Conservation (phyloP, 2,329 filamentous ascomycete species). For the Escovopsis sp. region DNA sequence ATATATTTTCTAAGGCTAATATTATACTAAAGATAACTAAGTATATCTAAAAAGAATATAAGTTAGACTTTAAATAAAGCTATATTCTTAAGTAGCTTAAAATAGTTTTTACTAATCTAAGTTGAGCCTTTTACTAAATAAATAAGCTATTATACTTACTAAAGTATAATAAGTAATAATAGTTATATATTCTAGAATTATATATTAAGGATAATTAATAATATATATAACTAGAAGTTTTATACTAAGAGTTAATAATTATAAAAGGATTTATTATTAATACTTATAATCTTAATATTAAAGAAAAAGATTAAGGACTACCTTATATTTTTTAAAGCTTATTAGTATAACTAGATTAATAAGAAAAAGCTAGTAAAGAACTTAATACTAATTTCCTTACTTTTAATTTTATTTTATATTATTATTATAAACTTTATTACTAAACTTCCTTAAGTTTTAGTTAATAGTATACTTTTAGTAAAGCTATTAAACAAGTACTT, state of each 20-base stretch:
- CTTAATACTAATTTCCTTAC: no score
- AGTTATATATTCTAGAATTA: not conserved
- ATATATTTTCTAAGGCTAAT: not conserved
- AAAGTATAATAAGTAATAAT: not conserved
- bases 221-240: not conserved
- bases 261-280: not conserved
- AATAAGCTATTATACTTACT: not conserved
- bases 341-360: no score
- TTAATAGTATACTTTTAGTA: no score
- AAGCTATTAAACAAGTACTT: no score
- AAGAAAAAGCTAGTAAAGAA: no score
- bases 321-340: not conserved
- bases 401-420: no score
- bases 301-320: not conserved
- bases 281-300: not conserved
- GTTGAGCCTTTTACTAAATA: not conserved
- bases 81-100: not conserved
- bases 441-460: no score
- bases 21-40: conserved; percentile 1
- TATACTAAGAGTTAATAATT: not conserved
- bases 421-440: no score
- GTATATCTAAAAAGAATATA: not conserved
- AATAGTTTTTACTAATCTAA: not conserved
- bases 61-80: not conserved
- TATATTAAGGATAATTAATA: not conserved